A percentile compares a stretch with the other conserved stretches of the same genome.
phyloP scores from a whole-genome alignment of 148 eudicot species.

The Polygonum aviculare region DNA sequence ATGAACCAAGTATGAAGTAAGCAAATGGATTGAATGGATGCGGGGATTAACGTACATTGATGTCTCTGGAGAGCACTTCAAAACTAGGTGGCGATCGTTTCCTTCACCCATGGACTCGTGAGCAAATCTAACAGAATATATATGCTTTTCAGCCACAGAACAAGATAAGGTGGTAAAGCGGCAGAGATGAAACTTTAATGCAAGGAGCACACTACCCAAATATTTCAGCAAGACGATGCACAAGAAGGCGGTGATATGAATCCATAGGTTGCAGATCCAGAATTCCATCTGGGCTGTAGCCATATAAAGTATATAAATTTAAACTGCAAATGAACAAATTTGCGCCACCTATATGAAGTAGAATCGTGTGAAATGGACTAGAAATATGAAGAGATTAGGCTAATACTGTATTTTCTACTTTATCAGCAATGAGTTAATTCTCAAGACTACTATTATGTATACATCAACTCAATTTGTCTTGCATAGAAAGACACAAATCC shows the following conservation, averaged over 20 bases:
- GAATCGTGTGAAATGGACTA: not conserved
- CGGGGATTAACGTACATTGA: slow-evolving; percentile 55
- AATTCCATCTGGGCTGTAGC: slow-evolving; percentile 54
- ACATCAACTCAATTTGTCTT: not conserved
- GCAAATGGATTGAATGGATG: not conserved
- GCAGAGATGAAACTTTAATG: not conserved
- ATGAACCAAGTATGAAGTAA: not conserved
- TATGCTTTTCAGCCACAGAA: not conserved
- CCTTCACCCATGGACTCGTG: slow-evolving; percentile 96
- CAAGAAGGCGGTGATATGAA: slow-evolving; percentile 79
- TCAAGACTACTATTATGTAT: not conserved
- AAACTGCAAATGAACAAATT: not conserved
- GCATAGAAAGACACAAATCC: not conserved
- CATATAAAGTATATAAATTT: not conserved
- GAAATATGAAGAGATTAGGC: not conserved
- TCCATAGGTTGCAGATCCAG: slow-evolving; percentile 89
- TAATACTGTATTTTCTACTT: not conserved
- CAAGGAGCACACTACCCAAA: slow-evolving; percentile 49
- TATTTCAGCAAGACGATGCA: slow-evolving; percentile 95
- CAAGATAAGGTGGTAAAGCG: not conserved
- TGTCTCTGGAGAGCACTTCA: slow-evolving; percentile 78
- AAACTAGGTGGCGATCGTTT: slow-evolving; percentile 68
- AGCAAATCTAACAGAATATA: slow-evolving; percentile 45
- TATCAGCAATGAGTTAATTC: not conserved
- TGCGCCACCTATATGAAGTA: not conserved